Evolutionary conservation across 2,329 filamentous ascomycete genomes (phyloP), one percentile per base, ranked within the genome.

Genomic region (Aspergillus luchuensis): DNA sequence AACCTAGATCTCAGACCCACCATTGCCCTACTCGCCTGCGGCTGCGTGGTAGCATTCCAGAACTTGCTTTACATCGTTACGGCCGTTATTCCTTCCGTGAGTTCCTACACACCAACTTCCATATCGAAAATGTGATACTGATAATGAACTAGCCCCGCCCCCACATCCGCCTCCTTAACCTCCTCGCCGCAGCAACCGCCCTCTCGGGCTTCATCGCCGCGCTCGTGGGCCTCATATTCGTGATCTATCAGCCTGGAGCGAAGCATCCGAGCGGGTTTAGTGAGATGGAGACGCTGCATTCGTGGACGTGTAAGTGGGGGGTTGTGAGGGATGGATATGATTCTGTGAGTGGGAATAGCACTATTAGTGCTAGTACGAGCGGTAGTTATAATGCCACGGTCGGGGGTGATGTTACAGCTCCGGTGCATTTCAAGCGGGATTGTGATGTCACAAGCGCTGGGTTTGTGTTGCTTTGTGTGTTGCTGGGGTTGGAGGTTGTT

Each of bases 271-370:
- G 30, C 8, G 71, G 71, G 23, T 76, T 75, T 56, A 68, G 60
- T 38, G 25, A 62, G 1, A 71, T 71, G 36, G 75, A 79, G 60
- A 78, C 76, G 6, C 68, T 79, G n/a, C 69, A 74, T 17, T 74
- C 72, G 41, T 79, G 76, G 76, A 77, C 76, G 7, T 79, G 76
- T 63, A 78, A 76, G 58, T 78, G 76, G 76, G 69, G 71, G 33
- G 39, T 48, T 3, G 64, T 68, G 19, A 57, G 65, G 10, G 57
- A 56, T 4, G 62, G 25, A 25, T 25, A 63, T 33, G 11, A 56
- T 61, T 8, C 21, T 4, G 58, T 55, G 10, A 57, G 51, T 19
- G 19, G 30, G 4, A 45, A 65, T 33, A 67, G 65, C 8, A 59
- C 62, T 43, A 6, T 43, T 36, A 36, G 30, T 13, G 30, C 30